phyloP scores from a whole-genome alignment of 225 moss, liverwort and hornwort genomes.

The Rhytidiadelphus loreus region DNA sequence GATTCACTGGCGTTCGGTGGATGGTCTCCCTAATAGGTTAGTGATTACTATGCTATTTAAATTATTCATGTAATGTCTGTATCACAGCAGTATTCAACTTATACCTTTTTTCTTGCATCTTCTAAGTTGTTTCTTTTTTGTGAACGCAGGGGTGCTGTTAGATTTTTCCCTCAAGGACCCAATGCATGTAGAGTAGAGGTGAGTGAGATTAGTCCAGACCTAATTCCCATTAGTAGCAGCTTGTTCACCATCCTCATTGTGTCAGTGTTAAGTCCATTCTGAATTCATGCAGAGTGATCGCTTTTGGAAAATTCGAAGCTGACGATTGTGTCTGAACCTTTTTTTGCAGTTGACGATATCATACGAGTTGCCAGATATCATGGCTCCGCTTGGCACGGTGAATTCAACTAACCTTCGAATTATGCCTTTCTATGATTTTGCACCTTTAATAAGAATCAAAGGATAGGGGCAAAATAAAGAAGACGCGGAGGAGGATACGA shows the following conservation, averaged over 20 bases:
- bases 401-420: not conserved
- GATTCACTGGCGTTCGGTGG: slow-evolving; percentile 45
- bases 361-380: slow-evolving; percentile 29
- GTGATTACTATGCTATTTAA: not conserved
- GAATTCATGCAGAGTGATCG: not conserved
- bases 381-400: slow-evolving; percentile 40
- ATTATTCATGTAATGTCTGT: not conserved
- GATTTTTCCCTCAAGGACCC: slow-evolving; percentile 17
- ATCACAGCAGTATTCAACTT: not conserved
- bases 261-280: not conserved
- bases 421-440: not conserved
- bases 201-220: not conserved
- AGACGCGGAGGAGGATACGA: not conserved
- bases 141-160: slow-evolving; percentile 21
- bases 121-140: not conserved
- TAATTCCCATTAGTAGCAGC: not conserved
- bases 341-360: slow-evolving; percentile 32
- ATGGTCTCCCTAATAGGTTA: slow-evolving; percentile 37
- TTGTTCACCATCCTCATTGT: not conserved
- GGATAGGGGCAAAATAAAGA: not conserved
- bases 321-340: not conserved
- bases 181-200: slow-evolving; percentile 39
- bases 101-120: not conserved
- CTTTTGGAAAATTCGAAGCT: not conserved
- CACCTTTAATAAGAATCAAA: not conserved